Percentiles rank a stretch among this genome's conserved stretches.
These are phyloP conservation scores for Dryas alaskensis DNA, from an alignment of 306 rosid species.

Conservation along the genomic window DNA sequence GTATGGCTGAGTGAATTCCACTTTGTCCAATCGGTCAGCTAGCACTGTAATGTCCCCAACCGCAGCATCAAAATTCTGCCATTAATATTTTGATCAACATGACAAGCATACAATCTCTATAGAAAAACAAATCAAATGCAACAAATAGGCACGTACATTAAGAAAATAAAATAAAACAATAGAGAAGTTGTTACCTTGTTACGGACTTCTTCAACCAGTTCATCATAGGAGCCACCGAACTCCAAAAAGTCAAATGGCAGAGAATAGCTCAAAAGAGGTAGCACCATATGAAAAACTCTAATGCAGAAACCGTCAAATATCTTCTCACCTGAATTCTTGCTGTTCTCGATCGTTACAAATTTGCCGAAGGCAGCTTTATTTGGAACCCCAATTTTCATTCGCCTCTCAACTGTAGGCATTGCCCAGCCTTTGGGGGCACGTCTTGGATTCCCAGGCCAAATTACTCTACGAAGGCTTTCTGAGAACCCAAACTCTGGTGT, in stretches of 20 bases:
- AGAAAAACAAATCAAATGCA: slow-evolving; percentile 7
- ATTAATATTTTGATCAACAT: slow-evolving; percentile 15
- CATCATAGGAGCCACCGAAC: slow-evolving; percentile 36
- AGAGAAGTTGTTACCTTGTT: slow-evolving; percentile 40
- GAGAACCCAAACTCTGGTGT: slow-evolving; percentile 38
- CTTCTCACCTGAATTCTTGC: slow-evolving; percentile 10
- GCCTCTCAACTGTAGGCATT: slow-evolving; percentile 41
- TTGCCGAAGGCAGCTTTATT: slow-evolving; percentile 47
- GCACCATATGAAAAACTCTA: slow-evolving; percentile 31
- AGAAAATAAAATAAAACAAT: not conserved
- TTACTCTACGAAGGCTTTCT: slow-evolving; percentile 25
- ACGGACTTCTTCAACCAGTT: slow-evolving; percentile 45
- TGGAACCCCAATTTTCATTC: slow-evolving; percentile 61
- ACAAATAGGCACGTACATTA: not conserved
- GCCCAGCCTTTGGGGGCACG: slow-evolving; percentile 59
- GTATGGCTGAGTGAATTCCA: slow-evolving; percentile 65
- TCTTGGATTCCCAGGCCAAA: slow-evolving; percentile 57
- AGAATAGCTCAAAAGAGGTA: slow-evolving; percentile 36
- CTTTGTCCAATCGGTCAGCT: slow-evolving; percentile 40
- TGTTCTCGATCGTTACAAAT: slow-evolving; percentile 46
- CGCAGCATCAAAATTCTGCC: slow-evolving; percentile 53
- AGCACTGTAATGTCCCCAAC: slow-evolving; percentile 61
- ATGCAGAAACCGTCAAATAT: slow-evolving; percentile 57
- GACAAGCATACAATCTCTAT: slow-evolving; percentile 3
- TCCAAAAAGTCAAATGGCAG: slow-evolving; percentile 43